Evolutionary conservation across 2,329 filamentous ascomycete genomes (phyloP), one percentile per base, ranked within the genome.

Genomic region (Ophiocordyceps unilateralis): DNA sequence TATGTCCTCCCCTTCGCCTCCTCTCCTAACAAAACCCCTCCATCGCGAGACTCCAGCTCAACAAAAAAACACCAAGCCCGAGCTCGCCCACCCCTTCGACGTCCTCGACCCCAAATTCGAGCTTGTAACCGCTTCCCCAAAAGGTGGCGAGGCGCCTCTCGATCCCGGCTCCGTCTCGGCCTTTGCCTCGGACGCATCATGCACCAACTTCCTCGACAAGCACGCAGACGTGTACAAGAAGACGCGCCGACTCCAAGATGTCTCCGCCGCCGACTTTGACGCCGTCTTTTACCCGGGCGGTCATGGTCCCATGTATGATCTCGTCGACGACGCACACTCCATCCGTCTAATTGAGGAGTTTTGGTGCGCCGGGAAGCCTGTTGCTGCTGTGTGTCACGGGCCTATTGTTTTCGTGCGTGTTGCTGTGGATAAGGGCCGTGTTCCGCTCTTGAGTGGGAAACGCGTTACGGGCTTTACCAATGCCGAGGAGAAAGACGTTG

Each of bases 361-460:
- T 56, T 71, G 68, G 52, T 61, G 64, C 34, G 66, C 68, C 3
- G 72, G 69, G 48, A 82, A 82, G 65, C 65, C 76, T 43, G 69
- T 83, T 14, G 64, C 74, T 0, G 75, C 79, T 4, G 77, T 84
- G 39, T 83, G 80, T 64, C 80, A 84, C 59, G 80, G 77, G 6
- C 76, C 79, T 2, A 72, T 72, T 4, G 80, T 70, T 12, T 64
- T 84, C 15, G 65, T 69, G 41, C 69, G 78, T 49, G 78, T 73
- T 30, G 72, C 68, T 51, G 53, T 67, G 19, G 62, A 68, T 46
- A 76, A 30, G 5, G 28, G 12, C 32, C n/a, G 74, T 28, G 61
- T 65, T 48, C 64, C 66, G 41, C 59, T 82, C 10, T 57, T 83
- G 34, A 59, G 66, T 41, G 76, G 71, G 39, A 69, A 68, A 53